Evolutionary conservation across 202 grass and related monocot genomes (phyloP).

Genomic region (Zizania palustris): DNA sequence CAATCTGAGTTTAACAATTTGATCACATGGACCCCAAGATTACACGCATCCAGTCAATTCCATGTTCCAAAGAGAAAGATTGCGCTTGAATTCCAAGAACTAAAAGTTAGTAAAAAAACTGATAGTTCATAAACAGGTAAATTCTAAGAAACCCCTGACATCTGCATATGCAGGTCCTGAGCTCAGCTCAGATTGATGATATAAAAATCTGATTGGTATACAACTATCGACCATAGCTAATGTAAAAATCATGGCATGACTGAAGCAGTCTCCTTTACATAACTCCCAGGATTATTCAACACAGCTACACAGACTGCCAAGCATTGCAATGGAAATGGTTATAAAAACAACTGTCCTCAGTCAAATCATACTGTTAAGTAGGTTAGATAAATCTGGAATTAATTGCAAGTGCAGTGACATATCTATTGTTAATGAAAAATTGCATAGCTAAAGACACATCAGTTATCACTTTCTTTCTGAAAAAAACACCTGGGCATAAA

Average conservation of each 20-base stretch:
- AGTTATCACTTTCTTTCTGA: constrained; percentile 18
- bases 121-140: background rate
- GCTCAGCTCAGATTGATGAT: background rate
- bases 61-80: constrained; percentile 22
- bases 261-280: background rate
- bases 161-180: background rate
- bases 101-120: constrained; percentile 1
- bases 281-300: constrained; percentile 20
- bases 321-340: background rate
- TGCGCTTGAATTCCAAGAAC: constrained; percentile 22
- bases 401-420: constrained; percentile 1
- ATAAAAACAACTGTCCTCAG: background rate
- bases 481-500: constrained; percentile 14
- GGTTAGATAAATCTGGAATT: constrained; percentile 8
- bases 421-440: constrained; percentile 7
- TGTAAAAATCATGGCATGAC: background rate
- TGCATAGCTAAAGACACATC: background rate
- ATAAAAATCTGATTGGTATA: background rate
- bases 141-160: constrained; percentile 16
- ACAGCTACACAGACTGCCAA: background rate
- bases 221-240: background rate
- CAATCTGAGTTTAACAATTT: constrained; percentile 17
- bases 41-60: constrained; percentile 7
- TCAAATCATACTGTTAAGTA: background rate
- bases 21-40: background rate